A percentile compares a stretch with the other conserved stretches of the same genome.
Evolutionary conservation across 2,329 filamentous ascomycete genomes (phyloP).

Genomic region (Parascedosporium putredinis): DNA sequence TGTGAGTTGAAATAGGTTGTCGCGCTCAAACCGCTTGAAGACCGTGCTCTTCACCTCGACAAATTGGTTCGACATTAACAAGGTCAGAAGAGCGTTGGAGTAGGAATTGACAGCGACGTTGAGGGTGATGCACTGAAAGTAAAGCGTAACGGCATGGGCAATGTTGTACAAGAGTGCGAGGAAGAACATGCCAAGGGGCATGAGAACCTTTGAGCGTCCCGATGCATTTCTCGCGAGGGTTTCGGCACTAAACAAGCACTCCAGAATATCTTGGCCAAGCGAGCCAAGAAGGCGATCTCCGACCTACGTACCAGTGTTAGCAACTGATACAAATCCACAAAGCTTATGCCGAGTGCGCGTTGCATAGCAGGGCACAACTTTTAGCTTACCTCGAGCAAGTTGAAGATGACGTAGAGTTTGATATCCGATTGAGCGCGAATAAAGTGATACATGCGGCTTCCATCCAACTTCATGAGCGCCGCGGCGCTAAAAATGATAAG

Average conservation of each 20-base stretch:
- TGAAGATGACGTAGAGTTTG: constrained; percentile 98
- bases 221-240: constrained; percentile 79
- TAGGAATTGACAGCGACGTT: constrained; percentile 99
- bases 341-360: too few species aligned
- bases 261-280: constrained; percentile 88
- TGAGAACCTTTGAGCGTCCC: constrained; percentile 80
- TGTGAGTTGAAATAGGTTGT: constrained; percentile 91
- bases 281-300: constrained; percentile 83
- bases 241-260: constrained; percentile 89
- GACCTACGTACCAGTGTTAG: constrained; percentile 32
- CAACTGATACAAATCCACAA: background rate
- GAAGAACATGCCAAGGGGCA: constrained; percentile 85
- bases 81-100: constrained; percentile 84
- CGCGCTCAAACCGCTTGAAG: constrained; percentile 98
- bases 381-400: constrained; percentile 66
- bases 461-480: constrained; percentile 82
- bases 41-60: constrained; percentile 98
- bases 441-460: constrained; percentile 95
- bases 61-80: constrained; percentile 94
- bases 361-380: background rate
- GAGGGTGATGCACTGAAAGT: constrained; percentile 95
- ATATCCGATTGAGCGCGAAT: constrained; percentile 94
- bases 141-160: constrained; percentile 74
- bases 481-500: constrained; percentile 80
- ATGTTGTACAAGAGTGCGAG: constrained; percentile 82